Base-by-base conservation (phyloP, 2,329 filamentous ascomycete genomes). In the Fusarium compactum region DNA sequence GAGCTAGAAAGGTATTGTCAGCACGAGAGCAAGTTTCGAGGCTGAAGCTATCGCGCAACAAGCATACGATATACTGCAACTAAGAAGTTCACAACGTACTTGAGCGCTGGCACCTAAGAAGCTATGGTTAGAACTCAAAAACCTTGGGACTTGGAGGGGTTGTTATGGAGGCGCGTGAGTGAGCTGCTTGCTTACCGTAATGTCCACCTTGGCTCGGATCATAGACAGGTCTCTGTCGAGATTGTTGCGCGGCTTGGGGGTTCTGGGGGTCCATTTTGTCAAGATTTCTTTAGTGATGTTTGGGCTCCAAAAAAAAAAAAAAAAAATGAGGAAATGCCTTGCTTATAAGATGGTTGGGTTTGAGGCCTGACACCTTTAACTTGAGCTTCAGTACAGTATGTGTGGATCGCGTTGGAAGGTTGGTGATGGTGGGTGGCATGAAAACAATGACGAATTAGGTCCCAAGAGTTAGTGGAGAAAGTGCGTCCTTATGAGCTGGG, bases 141-240 rank as follows among this genome's bases (percentile, higher is more conserved):
- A 53, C 10, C 18, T 29, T 53, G 50, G 15, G 24, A 53, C 27
- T 52, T 53, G 24, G 50, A 53, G 18, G 24, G 50, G 22, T 27
- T n/a, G 30, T 40, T 52, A 30, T 40, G 50, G 38, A 53, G 25
- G 50, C 50, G 50, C 50, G 50, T 60, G 50, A 46, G 38, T 60
- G 51, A 71, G 54, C 18, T 63, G 48, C 86, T 82, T 83, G 48
- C 86, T 82, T 83, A 93, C 92, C 91, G 83, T 94, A 94, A 80
- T 94, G 92, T 56, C 92, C 92, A 66, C 91, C 92, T 77, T 92
- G 89, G 73, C 84, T 86, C 53, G 89, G 89, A 80, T 94, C 91
- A 79, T 94, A 94, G n/a, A 88, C 86, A 18, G 89, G 89, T 76
- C 87, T 85, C 70, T 86, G 84, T 72, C 88, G 87, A 75, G 83